Percentiles rank a stretch among this genome's conserved stretches.
Evolutionary conservation across 2,329 filamentous ascomycete genomes (phyloP).

Genomic region (Clathrospora elynae): DNA sequence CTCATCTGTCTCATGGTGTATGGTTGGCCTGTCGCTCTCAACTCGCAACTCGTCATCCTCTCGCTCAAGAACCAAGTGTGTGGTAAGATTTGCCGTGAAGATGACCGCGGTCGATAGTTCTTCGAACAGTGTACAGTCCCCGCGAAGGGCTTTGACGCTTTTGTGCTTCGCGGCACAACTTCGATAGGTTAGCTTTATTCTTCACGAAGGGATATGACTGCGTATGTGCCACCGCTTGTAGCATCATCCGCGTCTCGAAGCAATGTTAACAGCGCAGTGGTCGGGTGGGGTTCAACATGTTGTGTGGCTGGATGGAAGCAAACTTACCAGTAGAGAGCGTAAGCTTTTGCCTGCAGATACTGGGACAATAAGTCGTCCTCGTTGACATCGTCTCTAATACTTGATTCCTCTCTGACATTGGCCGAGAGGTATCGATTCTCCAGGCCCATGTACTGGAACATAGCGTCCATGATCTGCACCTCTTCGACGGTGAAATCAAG

Average conservation of each 20-base stretch:
- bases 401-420: slow-evolving; percentile 19
- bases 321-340: slow-evolving; percentile 30
- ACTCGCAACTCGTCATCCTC: slow-evolving; percentile 5
- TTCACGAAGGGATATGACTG: too few species aligned
- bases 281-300: too few species aligned
- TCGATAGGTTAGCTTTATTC: slow-evolving; percentile 6
- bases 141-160: slow-evolving; percentile 24
- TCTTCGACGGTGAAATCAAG: slow-evolving; percentile 25
- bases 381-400: slow-evolving; percentile 6
- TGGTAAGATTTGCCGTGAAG: slow-evolving; percentile 16
- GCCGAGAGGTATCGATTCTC: slow-evolving; percentile 22
- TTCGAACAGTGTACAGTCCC: slow-evolving; percentile 15
- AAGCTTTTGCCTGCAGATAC: slow-evolving; percentile 20
- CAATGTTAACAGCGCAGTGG: too few species aligned
- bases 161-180: slow-evolving; percentile 34
- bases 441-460: slow-evolving; percentile 19
- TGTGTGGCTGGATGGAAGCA: background rate
- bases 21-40: slow-evolving; percentile 16
- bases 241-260: too few species aligned
- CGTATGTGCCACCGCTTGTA: too few species aligned
- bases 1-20: slow-evolving; percentile 19
- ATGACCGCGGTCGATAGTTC: slow-evolving; percentile 11
- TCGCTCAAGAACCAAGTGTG: slow-evolving; percentile 17
- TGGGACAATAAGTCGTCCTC: slow-evolving; percentile 9
- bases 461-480: slow-evolving; percentile 17